Evolutionary conservation across 805 yeast species (phyloP), one percentile per base, ranked within the genome.

Genomic region (Jamesozyma hellenica): DNA sequence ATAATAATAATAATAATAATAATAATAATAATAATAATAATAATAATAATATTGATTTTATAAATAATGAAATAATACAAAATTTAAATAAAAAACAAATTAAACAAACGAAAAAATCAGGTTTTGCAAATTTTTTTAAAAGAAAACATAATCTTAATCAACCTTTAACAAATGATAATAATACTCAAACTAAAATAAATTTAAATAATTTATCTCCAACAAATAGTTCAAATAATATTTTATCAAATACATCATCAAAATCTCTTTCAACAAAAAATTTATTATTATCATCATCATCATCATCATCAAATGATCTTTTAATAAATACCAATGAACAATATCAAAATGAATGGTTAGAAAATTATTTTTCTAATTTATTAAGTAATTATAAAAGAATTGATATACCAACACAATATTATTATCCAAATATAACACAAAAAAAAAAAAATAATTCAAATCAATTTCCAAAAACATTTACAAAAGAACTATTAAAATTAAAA

Each of bases 81-180:
- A 35, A 17, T 17, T 35, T 32, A 18, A 40, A 37, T 32, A 36
- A 39, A 18, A 30, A 21, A 4, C 35, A 23, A 15, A 37, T 40
- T 16, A 52, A 46, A 36, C 27, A n/a, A 14, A 23, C 4, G 6
- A 34, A 45, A 18, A 42, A 52, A 32, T 45, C 56, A 12, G 58
- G 59, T 4, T 41, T 56, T 17, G 55, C 55, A 7, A 52, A 46
- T 26, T 46, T 57, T 25, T 57, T 57, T 32, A 55, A 48, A 36
- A 50, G 58, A 30, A 57, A 52, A 35, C 57, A 53, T 36, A 26
- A n/a, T n/a, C n/a, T 11, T n/a, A 13, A 13, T 17, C 21, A 17
- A 18, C 17, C 25, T n/a, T 17, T 17, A 12, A 6, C 8, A 21
- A 5, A 21, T 21, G 23, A 21, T 21, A 21, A 21, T 21, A 21